Evolutionary conservation across 2,329 filamentous ascomycete genomes (phyloP), one percentile per base, ranked within the genome.

Genomic region (Apiospora malaysiana): DNA sequence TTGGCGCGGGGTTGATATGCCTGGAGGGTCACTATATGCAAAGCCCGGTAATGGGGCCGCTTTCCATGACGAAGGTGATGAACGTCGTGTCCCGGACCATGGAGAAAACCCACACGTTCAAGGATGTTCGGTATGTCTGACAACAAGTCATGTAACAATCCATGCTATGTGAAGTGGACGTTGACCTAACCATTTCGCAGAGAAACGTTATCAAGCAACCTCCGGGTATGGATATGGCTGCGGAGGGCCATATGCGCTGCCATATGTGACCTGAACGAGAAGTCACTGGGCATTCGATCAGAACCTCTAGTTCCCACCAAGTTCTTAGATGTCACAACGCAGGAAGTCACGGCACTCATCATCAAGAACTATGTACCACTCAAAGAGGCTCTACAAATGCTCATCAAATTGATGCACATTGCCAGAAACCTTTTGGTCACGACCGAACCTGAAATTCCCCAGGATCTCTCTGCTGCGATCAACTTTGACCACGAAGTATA

Each of bases 321-420:
- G 74, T 80, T 80, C 67, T 77, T 79, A 51, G 85, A 86, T 43
- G 85, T 88, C 69, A 89, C 86, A n/a, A 85, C 88, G 2, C 87
- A 89, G 46, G 89, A 92, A 78, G 90, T 88, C 78, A 90, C 89
- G 1, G 84, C 86, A 21, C 81, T 91, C 47, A 91, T 92, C 72
- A 85, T 90, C 46, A 88, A 88, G 80, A 90, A 92, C 77, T 89
- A 90, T 76, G 84, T 83, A 7, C 83, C 84, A 37, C 84, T 92
- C 71, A 89, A 90, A 76, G 88, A 91, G 71, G 89, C 91, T 71
- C 80, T 92, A 70, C 86, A 88, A 69, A 87, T 89, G 71, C 82
- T 92, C 69, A 91, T 91, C 82, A 91, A 90, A 81, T 82, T 92
- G 71, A 89, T 92, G 87, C 88, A 91, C 72, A 90, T 92, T 76